Percentiles rank a stretch among this genome's conserved stretches.
Conservation (phyloP, 2,329 filamentous ascomycete genomes). For the Alternaria sp. region DNA sequence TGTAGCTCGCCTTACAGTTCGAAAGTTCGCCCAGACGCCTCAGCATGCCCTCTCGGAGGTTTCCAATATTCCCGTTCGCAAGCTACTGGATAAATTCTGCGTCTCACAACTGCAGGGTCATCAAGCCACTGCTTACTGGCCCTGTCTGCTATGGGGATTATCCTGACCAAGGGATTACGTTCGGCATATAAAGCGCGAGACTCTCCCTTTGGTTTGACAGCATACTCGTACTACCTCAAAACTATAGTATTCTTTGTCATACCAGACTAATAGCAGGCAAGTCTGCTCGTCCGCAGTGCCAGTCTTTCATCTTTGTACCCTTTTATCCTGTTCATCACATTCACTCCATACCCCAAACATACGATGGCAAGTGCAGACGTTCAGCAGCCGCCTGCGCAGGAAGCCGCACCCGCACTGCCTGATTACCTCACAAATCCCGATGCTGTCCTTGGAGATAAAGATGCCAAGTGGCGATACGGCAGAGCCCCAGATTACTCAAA, state of each 20-base stretch:
- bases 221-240: neutral
- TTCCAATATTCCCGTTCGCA: neutral
- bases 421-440: conserved; percentile 68
- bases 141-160: neutral
- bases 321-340: neutral
- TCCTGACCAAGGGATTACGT: conserved; percentile 1
- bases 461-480: conserved; percentile 68
- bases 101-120: conserved; percentile 18
- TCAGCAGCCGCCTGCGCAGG: conserved; percentile 33
- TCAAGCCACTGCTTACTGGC: conserved; percentile 12
- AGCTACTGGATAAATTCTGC: conserved; percentile 13
- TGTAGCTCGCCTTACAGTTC: conserved; percentile 3
- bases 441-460: conserved; percentile 63
- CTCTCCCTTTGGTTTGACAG: neutral
- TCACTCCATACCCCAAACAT: neutral
- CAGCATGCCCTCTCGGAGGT: conserved; percentile 1
- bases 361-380: conserved; percentile 42
- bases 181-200: conserved; percentile 18
- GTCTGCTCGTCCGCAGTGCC: neutral
- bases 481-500: conserved; percentile 69
- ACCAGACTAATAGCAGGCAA: neutral
- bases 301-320: neutral
- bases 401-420: conserved; percentile 55
- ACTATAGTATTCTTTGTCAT: neutral
- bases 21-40: conserved; percentile 6